These are phyloP conservation scores for Boletus sensibilis DNA, from an alignment of 768 basidiomycete species.

Conservation along the genomic window DNA sequence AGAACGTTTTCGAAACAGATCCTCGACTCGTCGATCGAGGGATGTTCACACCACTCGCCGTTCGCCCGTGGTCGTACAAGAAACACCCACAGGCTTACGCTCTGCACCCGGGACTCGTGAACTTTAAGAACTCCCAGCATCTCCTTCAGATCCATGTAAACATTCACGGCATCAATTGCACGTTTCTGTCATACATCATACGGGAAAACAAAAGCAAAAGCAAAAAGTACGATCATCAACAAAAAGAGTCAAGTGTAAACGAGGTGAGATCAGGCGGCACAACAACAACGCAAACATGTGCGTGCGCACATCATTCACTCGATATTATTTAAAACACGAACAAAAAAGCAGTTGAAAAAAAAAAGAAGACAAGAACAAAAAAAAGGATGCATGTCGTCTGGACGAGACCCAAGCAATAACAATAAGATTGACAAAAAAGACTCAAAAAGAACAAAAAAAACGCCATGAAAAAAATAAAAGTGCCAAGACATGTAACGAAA, in stretches of 20 bases:
- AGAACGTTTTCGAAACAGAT: too few species aligned
- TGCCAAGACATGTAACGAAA: neutral
- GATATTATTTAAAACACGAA: neutral
- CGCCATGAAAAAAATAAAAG: neutral
- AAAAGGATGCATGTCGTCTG: conserved; percentile 3
- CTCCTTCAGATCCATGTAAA: neutral
- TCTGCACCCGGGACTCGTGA: too few species aligned
- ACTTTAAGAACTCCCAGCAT: too few species aligned
- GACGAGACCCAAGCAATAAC: conserved; percentile 20
- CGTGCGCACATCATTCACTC: neutral
- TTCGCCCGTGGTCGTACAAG: too few species aligned
- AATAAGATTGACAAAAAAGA: conserved; percentile 14
- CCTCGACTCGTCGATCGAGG: too few species aligned
- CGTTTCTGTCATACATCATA: conserved; percentile 31
- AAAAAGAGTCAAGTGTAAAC: neutral
- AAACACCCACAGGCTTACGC: too few species aligned
- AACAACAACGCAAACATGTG: neutral
- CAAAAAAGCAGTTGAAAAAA: neutral
- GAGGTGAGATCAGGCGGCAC: neutral
- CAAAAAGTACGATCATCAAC: neutral
- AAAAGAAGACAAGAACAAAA: neutral
- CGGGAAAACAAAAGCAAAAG: conserved; percentile 20
- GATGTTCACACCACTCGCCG: too few species aligned
- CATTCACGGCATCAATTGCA: neutral
- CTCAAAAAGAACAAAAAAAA: neutral